A percentile compares a stretch with the other conserved stretches of the same genome.
These are phyloP conservation scores for Eleusine coracana DNA, from an alignment of 176 grass and related monocot genomes.

Conservation along the genomic window DNA sequence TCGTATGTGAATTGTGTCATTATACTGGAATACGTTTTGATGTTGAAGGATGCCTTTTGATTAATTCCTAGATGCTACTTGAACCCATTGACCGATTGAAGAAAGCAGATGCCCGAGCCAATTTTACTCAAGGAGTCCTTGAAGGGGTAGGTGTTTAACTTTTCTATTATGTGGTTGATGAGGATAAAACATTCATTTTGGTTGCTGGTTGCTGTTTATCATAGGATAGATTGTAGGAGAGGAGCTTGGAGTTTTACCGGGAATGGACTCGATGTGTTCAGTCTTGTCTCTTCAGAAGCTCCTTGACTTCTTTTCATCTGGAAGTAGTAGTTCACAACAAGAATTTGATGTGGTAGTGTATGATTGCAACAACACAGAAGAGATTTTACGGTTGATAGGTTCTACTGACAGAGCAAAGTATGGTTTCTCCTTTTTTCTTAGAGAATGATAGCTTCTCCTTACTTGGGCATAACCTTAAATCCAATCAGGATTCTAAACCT, in stretches of 20 bases:
- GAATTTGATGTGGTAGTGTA: constrained; percentile 88
- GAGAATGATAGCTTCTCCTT: not conserved
- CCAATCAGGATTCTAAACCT: constrained; percentile 9
- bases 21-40: not conserved
- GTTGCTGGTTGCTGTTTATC: constrained; percentile 48
- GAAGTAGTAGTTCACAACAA: constrained; percentile 45
- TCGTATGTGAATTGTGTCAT: not conserved
- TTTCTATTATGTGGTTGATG: not conserved
- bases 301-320: constrained; percentile 67
- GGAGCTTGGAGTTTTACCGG: constrained; percentile 87
- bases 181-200: constrained; percentile 38
- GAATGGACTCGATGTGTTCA: constrained; percentile 79
- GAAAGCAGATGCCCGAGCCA: constrained; percentile 75
- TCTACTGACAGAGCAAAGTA: constrained; percentile 87
- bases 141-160: constrained; percentile 63
- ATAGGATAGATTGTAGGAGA: constrained; percentile 88
- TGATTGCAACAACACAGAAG: constrained; percentile 80
- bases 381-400: constrained; percentile 73
- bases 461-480: constrained; percentile 25
- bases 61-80: constrained; percentile 68
- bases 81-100: constrained; percentile 84
- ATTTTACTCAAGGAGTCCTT: constrained; percentile 91
- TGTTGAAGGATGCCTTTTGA: not conserved
- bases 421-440: not conserved
- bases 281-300: constrained; percentile 79